A percentile compares a stretch with the other conserved stretches of the same genome.
Evolutionary conservation across 345 rosid species (phyloP).

Genomic region (Triadica sebifera): DNA sequence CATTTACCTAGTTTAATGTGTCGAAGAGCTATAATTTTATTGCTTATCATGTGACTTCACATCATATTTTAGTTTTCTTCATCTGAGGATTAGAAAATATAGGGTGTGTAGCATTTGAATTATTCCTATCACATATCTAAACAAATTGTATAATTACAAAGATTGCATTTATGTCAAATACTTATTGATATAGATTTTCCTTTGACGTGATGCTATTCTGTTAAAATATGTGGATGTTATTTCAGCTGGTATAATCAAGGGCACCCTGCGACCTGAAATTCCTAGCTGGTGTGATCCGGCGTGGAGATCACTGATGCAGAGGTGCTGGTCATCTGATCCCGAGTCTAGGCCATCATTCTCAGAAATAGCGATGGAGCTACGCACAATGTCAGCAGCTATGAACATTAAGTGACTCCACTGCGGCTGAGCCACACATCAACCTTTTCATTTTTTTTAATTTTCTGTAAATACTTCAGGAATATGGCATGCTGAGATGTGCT

Average conservation of each 20-base stretch:
- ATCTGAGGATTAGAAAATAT: background rate
- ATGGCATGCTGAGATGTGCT: background rate
- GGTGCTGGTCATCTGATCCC: slow-evolving; percentile 50
- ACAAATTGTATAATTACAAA: background rate
- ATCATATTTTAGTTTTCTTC: background rate
- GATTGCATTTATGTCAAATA: too few species aligned
- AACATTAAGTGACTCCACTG: slow-evolving; percentile 27
- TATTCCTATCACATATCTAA: background rate
- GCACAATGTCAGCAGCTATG: slow-evolving; percentile 38
- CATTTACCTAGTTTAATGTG: too few species aligned
- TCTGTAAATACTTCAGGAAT: background rate
- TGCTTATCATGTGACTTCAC: background rate
- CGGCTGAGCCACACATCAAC: background rate
- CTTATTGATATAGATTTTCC: background rate
- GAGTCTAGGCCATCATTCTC: slow-evolving; percentile 44
- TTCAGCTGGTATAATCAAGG: slow-evolving; percentile 42
- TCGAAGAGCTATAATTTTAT: background rate
- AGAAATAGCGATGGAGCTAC: slow-evolving; percentile 39
- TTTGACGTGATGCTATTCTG: background rate
- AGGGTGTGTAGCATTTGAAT: background rate
- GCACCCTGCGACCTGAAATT: slow-evolving; percentile 35
- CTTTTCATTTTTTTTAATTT: background rate
- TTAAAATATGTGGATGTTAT: background rate
- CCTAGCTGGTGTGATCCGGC: slow-evolving; percentile 45
- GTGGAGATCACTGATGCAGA: slow-evolving; percentile 53